phyloP scores from a whole-genome alignment of 202 grass and related monocot genomes.

The Bolboschoenoplectus hybrid region DNA sequence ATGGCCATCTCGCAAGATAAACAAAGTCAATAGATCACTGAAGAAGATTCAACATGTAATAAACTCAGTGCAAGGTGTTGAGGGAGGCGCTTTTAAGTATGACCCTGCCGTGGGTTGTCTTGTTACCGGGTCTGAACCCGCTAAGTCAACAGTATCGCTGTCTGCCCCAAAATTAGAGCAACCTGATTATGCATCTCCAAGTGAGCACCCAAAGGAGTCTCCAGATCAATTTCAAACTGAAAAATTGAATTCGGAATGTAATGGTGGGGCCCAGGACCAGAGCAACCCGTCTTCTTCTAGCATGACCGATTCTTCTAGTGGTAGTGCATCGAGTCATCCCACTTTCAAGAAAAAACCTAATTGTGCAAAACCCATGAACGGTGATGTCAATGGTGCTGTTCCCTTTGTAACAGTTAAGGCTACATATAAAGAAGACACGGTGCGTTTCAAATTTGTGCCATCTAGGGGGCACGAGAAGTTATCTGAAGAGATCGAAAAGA shows the following conservation, averaged over 20 bases:
- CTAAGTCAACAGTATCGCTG: constrained; percentile 41
- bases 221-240: constrained; percentile 36
- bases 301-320: constrained; percentile 78
- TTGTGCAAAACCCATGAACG: neutral
- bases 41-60: constrained; percentile 96
- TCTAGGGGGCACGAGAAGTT: constrained; percentile 62
- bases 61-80: constrained; percentile 80
- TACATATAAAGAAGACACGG: constrained; percentile 70
- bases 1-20: constrained; percentile 99
- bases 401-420: constrained; percentile 68
- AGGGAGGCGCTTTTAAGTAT: constrained; percentile 69
- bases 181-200: constrained; percentile 43
- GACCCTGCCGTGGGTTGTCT: constrained; percentile 77
- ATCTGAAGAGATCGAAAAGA: constrained; percentile 74
- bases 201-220: constrained; percentile 36
- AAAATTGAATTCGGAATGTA: constrained; percentile 48
- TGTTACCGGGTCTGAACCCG: constrained; percentile 58
- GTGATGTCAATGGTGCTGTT: neutral
- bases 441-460: constrained; percentile 80
- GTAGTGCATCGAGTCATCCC: constrained; percentile 70
- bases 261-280: constrained; percentile 45
- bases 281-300: constrained; percentile 66
- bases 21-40: constrained; percentile 93
- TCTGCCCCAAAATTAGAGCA: constrained; percentile 50
- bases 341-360: constrained; percentile 58